Base-by-base conservation (phyloP, 2,329 filamentous ascomycete species). In the Neofusicoccum parvum region DNA sequence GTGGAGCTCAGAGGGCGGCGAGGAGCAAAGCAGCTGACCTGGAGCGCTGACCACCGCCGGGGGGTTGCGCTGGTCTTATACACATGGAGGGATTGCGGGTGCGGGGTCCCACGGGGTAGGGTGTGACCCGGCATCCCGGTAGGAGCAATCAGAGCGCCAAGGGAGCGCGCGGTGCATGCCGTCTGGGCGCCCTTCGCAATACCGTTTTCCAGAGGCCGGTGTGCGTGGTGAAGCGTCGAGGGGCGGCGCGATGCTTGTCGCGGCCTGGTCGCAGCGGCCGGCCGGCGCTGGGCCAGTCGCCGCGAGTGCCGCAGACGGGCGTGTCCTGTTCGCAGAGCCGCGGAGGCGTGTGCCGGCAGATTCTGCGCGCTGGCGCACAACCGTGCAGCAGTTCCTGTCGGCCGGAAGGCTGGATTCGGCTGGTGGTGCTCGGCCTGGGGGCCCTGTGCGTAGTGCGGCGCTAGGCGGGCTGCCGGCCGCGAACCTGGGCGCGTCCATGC, bases 101-200 rank as follows among this genome's bases (percentile, higher is more conserved):
- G 56, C 56, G 56, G 56, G 56, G 56, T 60, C 56, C 41, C 53
- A 39, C 23, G 56, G 56, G 56, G 56, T 46, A 20, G 11, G 43
- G 43, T 20, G 43, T 37, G 27, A 2, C n/a, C 43, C 32, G 56
- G 10, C 56, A 60, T 60, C 32, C 56, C 5, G 56, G 43, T 37
- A 36, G 32, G 23, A 12, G 56, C 32, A 48, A 48, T 34, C 23
- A 34, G 54, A 1, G 39, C 20, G 15, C 14, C 53, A 43, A 34
- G 17, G 27, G 6, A 15, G 34, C 7, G 27, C 56, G 27, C 56
- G 56, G 56, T 48, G 41, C 20, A 36, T 37, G 48, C 56, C 56
- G 56, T 36, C 56, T 60, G n/a, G 56, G 56, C 56, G n/a, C 15
- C 10, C 2, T 12, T 6, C 48, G 12, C n/a, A 3, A 17, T 15